Base-by-base conservation (phyloP, 371 early-diverging fungal genomes). In the Mucor sp. region DNA sequence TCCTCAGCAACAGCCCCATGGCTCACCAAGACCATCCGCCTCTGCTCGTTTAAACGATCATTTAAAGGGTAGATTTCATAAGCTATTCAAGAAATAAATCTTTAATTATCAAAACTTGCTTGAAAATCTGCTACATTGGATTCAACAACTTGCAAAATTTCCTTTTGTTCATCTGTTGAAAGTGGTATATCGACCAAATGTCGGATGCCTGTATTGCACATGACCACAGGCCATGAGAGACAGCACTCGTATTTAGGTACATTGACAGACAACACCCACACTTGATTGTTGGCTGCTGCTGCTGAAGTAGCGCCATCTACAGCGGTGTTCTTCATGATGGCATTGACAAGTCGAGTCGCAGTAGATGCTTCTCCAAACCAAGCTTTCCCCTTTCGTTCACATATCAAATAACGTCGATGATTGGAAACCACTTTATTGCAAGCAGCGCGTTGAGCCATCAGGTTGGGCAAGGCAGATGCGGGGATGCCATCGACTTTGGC, bases 351-450 rank as follows among this genome's bases (percentile, higher is more conserved):
- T 4, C 74, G 74, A 0, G 92, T 81, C 3, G 88, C 86, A 14
- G 87, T 83, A n/a, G 89, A 89, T 14, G 89, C 94, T 44, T 89
- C 87, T 23, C 94, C 95, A 73, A 84, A 94, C 76, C 90, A 87
- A 0, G 94, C 93, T 11, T 88, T 87, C 11, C 95, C 95, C 69
- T 94, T 94, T 60, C 85, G 77, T 11, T 90, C 87, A 32, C 90
- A 91, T 64, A 95, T 94, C 50, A 81, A 79, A 9, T 59, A 12
- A 48, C 90, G 86, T 2, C 68, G 62, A 43, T 90, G 89, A 65
- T 71, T 78, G 28, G 82, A 79, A 9, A 90, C 85, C 39, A 83
- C 68, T 19, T 84, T 70, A 30, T 83, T 84, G 17, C 88, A 64
- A 3, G 61, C 62, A 4, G 74, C 74, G 33, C 71, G 66, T 55